Percentiles rank a stretch among this genome's conserved stretches.
These are phyloP conservation scores for Scalesia atractyloides DNA, from an alignment of 129 eudicot genomes.

Conservation along the genomic window DNA sequence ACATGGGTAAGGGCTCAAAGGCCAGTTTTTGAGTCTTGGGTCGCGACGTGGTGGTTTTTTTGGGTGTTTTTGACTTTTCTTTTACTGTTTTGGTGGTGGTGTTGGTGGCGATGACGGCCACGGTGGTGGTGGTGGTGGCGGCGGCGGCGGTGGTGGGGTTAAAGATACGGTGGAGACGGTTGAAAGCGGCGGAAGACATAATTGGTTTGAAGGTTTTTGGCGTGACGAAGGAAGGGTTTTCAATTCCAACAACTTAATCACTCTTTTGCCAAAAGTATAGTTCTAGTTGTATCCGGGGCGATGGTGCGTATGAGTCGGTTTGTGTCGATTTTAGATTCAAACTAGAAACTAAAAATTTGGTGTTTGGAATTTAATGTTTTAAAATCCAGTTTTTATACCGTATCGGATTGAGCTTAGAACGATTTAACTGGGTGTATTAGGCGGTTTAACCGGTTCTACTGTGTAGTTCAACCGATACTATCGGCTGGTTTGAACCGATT, in stretches of 20 bases:
- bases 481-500: too few relatives aligned
- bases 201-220: neutral
- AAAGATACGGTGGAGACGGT: conserved; percentile 40
- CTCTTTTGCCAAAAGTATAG: too few relatives aligned
- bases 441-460: too few relatives aligned
- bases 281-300: too few relatives aligned
- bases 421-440: too few relatives aligned
- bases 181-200: conserved; percentile 37
- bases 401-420: too few relatives aligned
- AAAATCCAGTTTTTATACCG: too few relatives aligned
- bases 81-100: conserved; percentile 27
- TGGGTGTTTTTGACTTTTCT: conserved; percentile 23
- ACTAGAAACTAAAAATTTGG: too few relatives aligned
- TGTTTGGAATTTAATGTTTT: too few relatives aligned
- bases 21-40: conserved; percentile 23
- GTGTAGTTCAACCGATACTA: too few relatives aligned
- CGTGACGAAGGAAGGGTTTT: neutral
- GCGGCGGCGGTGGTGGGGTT: conserved; percentile 11
- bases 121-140: neutral
- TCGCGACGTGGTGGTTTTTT: conserved; percentile 14
- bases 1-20: conserved; percentile 25
- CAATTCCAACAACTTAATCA: neutral
- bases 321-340: too few relatives aligned
- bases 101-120: conserved; percentile 3
- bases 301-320: too few relatives aligned